Evolutionary conservation across 2,329 filamentous ascomycete species (phyloP).

Genomic region (Diaporthe velutina): DNA sequence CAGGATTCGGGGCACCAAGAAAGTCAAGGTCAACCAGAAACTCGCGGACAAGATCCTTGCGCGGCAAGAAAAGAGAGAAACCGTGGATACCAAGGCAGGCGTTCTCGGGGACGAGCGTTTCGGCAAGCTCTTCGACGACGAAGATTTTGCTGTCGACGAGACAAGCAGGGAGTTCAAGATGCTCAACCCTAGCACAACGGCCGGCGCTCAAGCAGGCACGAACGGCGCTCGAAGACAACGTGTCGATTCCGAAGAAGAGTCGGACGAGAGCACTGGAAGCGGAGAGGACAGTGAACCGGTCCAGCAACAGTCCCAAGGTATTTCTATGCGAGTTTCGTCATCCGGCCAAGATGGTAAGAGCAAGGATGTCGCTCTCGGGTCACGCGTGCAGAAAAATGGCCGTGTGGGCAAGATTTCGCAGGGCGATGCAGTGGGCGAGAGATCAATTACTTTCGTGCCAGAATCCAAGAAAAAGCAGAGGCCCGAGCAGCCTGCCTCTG

Average conservation of each 20-base stretch:
- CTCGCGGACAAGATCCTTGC: constrained; percentile 81
- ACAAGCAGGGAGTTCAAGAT: constrained; percentile 86
- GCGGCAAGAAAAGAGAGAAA: constrained; percentile 71
- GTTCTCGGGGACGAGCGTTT: constrained; percentile 90
- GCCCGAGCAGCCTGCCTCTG: constrained; percentile 49
- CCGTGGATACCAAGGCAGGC: constrained; percentile 71
- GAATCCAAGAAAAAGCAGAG: constrained; percentile 66
- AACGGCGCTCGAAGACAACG: constrained; percentile 52
- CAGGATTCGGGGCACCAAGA: constrained; percentile 93
- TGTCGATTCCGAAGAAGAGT: constrained; percentile 50
- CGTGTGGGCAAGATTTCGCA: constrained; percentile 59
- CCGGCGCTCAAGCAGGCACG: constrained; percentile 51
- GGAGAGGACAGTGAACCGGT: constrained; percentile 52
- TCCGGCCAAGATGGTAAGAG: constrained; percentile 71
- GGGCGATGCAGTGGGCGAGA: constrained; percentile 70
- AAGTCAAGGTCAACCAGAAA: constrained; percentile 95
- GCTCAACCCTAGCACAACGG: constrained; percentile 87
- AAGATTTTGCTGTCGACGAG: constrained; percentile 94
- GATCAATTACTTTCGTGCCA: constrained; percentile 81
- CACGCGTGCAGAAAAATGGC: constrained; percentile 64
- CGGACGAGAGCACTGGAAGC: constrained; percentile 59
- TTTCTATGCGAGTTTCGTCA: constrained; percentile 78
- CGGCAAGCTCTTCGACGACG: constrained; percentile 88
- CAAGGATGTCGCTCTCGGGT: constrained; percentile 69
- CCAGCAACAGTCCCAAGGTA: constrained; percentile 50